Evolutionary conservation across 257 asterid genomes (phyloP).

Genomic region (Gynochthodes officinalis): DNA sequence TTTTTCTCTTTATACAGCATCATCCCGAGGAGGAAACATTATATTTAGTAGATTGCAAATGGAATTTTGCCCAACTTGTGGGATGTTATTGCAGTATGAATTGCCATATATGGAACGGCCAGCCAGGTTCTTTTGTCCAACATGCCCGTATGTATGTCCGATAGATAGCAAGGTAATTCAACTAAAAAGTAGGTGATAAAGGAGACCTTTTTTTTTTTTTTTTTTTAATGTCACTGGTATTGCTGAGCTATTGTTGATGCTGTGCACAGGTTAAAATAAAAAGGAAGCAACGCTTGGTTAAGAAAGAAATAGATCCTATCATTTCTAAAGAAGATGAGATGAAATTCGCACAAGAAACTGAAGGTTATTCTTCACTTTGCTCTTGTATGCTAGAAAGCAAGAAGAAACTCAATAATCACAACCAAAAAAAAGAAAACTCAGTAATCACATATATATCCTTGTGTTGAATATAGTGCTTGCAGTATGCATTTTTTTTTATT

Average conservation of each 20-base stretch:
- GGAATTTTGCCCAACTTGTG: conserved; percentile 86
- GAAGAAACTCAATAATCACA: not conserved
- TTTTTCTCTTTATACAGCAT: not conserved
- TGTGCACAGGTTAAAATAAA: conserved; percentile 56
- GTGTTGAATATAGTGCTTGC: not conserved
- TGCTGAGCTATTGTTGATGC: not conserved
- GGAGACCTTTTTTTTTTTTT: not conserved
- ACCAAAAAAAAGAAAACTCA: too few relatives aligned
- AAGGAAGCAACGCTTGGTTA: conserved; percentile 45
- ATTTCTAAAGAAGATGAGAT: conserved; percentile 49
- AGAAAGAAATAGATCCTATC: conserved; percentile 66
- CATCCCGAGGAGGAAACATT: not conserved
- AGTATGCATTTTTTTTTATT: not conserved
- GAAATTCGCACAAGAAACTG: conserved; percentile 39
- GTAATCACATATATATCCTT: not conserved
- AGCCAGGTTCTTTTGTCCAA: conserved; percentile 57
- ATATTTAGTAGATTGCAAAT: conserved; percentile 21
- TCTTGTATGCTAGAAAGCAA: not conserved
- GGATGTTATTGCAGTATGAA: conserved; percentile 55
- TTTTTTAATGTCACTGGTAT: not conserved
- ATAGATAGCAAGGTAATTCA: conserved; percentile 49
- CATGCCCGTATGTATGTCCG: conserved; percentile 58
- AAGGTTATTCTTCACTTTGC: conserved; percentile 33
- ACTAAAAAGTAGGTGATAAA: not conserved
- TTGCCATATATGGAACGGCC: conserved; percentile 48